Percentiles rank a stretch among this genome's conserved stretches.
Conservation (phyloP, 2,329 filamentous ascomycete genomes). For the Ploettnerulaceae sp. region DNA sequence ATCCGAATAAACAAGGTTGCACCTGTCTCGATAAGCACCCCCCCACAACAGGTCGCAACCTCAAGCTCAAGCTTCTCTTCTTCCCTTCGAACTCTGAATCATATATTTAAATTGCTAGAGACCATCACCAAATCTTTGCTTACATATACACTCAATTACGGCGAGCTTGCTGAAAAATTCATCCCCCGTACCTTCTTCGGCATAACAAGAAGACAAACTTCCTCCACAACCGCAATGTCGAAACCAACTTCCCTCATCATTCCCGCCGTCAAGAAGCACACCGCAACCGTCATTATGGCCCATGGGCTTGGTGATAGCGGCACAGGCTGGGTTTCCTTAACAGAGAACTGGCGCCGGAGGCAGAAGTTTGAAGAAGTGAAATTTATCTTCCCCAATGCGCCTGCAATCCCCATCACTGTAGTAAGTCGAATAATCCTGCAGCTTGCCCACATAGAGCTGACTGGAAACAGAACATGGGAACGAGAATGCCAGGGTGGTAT, state of each 20-base stretch:
- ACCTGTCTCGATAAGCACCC: slow-evolving; percentile 13
- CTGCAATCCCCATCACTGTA: slow-evolving; percentile 77
- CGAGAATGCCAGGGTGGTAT: slow-evolving; percentile 84
- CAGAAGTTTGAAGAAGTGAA: slow-evolving; percentile 82
- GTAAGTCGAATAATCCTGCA: slow-evolving; percentile 37
- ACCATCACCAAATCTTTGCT: not conserved
- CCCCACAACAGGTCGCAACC: slow-evolving; percentile 2
- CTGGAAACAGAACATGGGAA: slow-evolving; percentile 59
- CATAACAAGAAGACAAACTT: not conserved
- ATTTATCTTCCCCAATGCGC: slow-evolving; percentile 91
- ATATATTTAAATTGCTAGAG: not conserved
- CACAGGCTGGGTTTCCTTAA: slow-evolving; percentile 72
- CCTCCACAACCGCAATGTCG: slow-evolving; percentile 24
- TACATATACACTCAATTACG: not conserved
- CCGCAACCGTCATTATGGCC: slow-evolving; percentile 88
- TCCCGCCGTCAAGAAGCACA: slow-evolving; percentile 76
- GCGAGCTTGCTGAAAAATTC: not conserved
- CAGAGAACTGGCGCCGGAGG: slow-evolving; percentile 80
- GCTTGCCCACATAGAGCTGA: slow-evolving; percentile 9
- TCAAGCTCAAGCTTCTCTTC: not conserved
- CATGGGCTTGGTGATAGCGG: slow-evolving; percentile 88
- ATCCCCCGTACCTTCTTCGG: not conserved
- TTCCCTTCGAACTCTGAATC: not conserved
- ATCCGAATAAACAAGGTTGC: slow-evolving; percentile 20
- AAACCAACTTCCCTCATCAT: slow-evolving; percentile 54